Percentiles rank a stretch among this genome's conserved stretches.
These are phyloP conservation scores for Zea mays DNA, from an alignment of 176 grass and related monocot genomes.

Conservation along the genomic window DNA sequence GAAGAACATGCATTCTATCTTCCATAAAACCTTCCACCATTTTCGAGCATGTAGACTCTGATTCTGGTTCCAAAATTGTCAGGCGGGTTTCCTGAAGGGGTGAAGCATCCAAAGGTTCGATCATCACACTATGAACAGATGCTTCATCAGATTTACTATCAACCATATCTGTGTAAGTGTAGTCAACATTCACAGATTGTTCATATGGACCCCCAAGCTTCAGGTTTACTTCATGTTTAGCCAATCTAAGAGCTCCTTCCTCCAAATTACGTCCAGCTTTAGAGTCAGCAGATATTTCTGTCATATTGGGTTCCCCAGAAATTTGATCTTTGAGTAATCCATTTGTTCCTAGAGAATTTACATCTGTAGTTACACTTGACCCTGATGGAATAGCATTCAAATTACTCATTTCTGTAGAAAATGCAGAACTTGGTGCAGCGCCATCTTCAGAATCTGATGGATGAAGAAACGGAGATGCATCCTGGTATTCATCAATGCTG, in stretches of 20 bases:
- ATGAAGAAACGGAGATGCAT: constrained; percentile 52
- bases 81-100: neutral
- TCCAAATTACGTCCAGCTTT: constrained; percentile 27
- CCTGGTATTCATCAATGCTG: constrained; percentile 47
- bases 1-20: constrained; percentile 12
- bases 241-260: constrained; percentile 26
- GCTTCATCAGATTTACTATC: constrained; percentile 5
- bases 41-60: constrained; percentile 24
- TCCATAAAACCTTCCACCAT: constrained; percentile 16
- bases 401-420: constrained; percentile 41
- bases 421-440: neutral
- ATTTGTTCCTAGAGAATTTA: constrained; percentile 25
- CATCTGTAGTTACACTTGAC: constrained; percentile 30
- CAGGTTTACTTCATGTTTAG: neutral
- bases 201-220: constrained; percentile 14
- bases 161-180: constrained; percentile 7
- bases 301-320: constrained; percentile 24
- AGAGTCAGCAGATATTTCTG: constrained; percentile 25
- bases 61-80: constrained; percentile 2
- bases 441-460: constrained; percentile 47
- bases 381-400: constrained; percentile 13
- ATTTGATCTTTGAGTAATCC: constrained; percentile 27
- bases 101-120: no score
- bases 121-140: neutral
- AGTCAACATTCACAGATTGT: constrained; percentile 18